phyloP scores from a whole-genome alignment of 257 asterid species.

The Coffea eugenioides region DNA sequence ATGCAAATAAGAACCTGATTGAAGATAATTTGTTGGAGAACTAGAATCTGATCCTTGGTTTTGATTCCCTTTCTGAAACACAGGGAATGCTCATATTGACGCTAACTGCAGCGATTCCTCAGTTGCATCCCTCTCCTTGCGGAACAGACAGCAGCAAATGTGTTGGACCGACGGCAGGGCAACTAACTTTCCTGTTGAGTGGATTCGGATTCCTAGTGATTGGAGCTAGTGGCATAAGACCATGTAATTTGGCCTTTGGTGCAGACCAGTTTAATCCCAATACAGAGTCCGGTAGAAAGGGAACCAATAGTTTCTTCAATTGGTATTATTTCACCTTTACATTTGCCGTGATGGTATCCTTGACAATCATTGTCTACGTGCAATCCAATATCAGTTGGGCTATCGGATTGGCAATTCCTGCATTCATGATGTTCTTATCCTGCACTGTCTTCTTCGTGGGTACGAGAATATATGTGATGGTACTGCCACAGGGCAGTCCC shows the following conservation, averaged over 20 bases:
- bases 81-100: constrained; percentile 61
- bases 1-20: no score
- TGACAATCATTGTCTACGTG: constrained; percentile 67
- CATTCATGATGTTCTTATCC: constrained; percentile 56
- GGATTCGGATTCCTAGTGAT: constrained; percentile 14
- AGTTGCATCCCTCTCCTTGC: constrained; percentile 69
- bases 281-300: constrained; percentile 60
- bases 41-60: no score
- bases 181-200: constrained; percentile 40
- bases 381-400: constrained; percentile 71
- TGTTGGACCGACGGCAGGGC: constrained; percentile 51
- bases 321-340: constrained; percentile 82
- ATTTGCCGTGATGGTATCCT: constrained; percentile 65
- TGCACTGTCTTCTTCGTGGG: constrained; percentile 60
- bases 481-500: constrained; percentile 29
- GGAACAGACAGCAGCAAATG: constrained; percentile 27
- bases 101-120: constrained; percentile 56
- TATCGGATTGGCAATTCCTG: constrained; percentile 61
- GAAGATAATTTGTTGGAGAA: no score
- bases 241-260: constrained; percentile 74
- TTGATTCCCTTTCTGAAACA: no score
- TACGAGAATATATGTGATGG: constrained; percentile 50
- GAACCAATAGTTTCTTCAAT: constrained; percentile 70
- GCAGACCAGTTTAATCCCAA: constrained; percentile 80
- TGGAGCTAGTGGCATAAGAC: no score